These are phyloP conservation scores for Trichoderma sp. DNA, from an alignment of 2,329 filamentous ascomycete species.

Conservation along the genomic window DNA sequence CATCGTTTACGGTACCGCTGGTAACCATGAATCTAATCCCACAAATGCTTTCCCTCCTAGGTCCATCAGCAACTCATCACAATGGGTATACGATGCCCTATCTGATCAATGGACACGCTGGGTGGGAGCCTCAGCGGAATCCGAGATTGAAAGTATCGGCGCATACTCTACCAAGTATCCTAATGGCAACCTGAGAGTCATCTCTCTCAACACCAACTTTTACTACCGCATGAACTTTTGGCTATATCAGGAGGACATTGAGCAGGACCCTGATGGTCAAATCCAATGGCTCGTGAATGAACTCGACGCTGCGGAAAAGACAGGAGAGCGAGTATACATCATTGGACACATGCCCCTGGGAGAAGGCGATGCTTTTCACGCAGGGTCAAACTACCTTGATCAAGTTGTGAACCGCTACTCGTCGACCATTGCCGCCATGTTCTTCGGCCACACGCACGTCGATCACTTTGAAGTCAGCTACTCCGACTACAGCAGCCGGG, in stretches of 20 bases:
- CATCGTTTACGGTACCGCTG: slow-evolving; percentile 50
- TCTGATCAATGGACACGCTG: slow-evolving; percentile 46
- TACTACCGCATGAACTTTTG: slow-evolving; percentile 59
- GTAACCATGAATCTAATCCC: slow-evolving; percentile 57
- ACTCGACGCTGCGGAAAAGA: slow-evolving; percentile 51
- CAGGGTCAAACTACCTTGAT: slow-evolving; percentile 51
- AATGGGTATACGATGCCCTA: slow-evolving; percentile 54
- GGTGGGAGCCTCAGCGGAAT: slow-evolving; percentile 37
- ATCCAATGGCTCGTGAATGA: slow-evolving; percentile 53
- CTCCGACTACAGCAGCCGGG: slow-evolving; percentile 42
- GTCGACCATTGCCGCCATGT: slow-evolving; percentile 52
- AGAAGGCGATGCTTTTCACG: slow-evolving; percentile 49
- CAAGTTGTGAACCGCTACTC: slow-evolving; percentile 53
- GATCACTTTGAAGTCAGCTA: slow-evolving; percentile 58
- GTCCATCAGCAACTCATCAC: slow-evolving; percentile 38
- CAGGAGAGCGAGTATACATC: slow-evolving; percentile 53
- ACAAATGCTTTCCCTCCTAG: slow-evolving; percentile 49
- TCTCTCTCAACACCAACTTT: slow-evolving; percentile 59
- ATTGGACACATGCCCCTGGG: slow-evolving; percentile 57
- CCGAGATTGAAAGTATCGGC: slow-evolving; percentile 41
- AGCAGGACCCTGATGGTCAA: slow-evolving; percentile 48
- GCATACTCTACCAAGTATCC: slow-evolving; percentile 49
- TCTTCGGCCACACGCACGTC: slow-evolving; percentile 57
- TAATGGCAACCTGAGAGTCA: slow-evolving; percentile 50
- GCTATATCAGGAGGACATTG: slow-evolving; percentile 49